phyloP scores from a whole-genome alignment of 75 land plant species.

The Cunninghamia lanceolata region DNA sequence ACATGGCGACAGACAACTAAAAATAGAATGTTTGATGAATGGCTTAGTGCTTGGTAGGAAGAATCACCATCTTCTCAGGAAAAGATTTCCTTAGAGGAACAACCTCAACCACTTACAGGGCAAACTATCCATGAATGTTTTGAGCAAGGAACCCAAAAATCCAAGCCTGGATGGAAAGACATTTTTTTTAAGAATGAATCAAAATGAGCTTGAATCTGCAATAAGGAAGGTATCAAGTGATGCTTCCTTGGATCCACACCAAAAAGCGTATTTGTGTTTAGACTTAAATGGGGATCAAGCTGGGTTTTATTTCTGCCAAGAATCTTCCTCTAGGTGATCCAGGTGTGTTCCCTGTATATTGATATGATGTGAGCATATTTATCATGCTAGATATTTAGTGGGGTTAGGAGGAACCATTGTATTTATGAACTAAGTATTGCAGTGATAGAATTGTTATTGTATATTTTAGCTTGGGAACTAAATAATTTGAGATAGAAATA shows the following conservation, averaged over 20 bases:
- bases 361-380: no score
- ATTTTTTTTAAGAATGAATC: conserved; percentile 85
- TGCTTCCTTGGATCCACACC: conserved; percentile 72
- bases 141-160: conserved; percentile 45
- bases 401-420: no score
- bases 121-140: conserved; percentile 31
- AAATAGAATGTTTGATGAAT: conserved; percentile 87
- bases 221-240: conserved; percentile 74
- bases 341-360: no score
- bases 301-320: no score
- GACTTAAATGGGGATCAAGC: no score
- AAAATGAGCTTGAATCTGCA: conserved; percentile 81
- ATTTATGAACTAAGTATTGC: no score
- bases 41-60: conserved; percentile 86
- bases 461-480: no score
- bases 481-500: no score
- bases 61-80: conserved; percentile 21
- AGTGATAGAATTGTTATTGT: no score
- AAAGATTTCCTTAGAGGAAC: background rate
- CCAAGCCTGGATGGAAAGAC: conserved; percentile 91
- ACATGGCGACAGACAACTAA: conserved; percentile 69
- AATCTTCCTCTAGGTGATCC: no score
- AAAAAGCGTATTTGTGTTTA: conserved; percentile 82
- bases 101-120: conserved; percentile 15
- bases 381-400: no score